phyloP scores from a whole-genome alignment of 352 stramenopile species.

The Aphanomyces invadans region DNA sequence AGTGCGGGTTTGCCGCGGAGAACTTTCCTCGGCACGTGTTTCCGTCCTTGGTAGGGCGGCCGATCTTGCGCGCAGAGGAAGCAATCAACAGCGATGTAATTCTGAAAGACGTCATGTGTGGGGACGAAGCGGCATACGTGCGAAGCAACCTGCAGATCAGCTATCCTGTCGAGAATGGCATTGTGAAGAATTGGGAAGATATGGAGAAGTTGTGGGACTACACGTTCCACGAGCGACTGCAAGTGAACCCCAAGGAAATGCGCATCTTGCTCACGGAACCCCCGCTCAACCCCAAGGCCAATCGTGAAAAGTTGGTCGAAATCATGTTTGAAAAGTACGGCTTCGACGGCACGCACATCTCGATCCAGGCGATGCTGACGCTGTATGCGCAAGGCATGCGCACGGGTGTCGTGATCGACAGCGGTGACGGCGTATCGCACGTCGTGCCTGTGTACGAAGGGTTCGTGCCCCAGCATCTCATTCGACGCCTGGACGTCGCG shows the following conservation, averaged over 20 bases:
- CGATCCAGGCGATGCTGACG: conserved; percentile 90
- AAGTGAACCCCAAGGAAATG: conserved; percentile 41
- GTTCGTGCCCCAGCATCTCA: conserved; percentile 86
- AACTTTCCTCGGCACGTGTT: conserved; percentile 94
- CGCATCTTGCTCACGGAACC: conserved; percentile 90
- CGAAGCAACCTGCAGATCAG: conserved; percentile 81
- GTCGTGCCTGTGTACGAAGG: conserved; percentile 88
- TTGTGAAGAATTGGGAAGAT: conserved; percentile 96
- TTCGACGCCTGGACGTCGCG: conserved; percentile 86
- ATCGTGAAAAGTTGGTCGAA: conserved; percentile 87
- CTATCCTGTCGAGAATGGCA: conserved; percentile 93
- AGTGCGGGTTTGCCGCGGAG: conserved; percentile 90
- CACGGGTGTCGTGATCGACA: conserved; percentile 90
- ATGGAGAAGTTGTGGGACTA: conserved; percentile 98
- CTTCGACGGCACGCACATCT: conserved; percentile 86
- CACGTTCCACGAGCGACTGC: conserved; percentile 89
- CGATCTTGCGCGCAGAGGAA: conserved; percentile 92
- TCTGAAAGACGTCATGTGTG: conserved; percentile 93
- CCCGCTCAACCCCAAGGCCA: conserved; percentile 87
- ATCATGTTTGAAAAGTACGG: conserved; percentile 93
- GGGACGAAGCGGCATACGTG: conserved; percentile 86
- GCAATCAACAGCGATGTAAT: conserved; percentile 76
- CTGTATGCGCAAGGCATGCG: conserved; percentile 87
- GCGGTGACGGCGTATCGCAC: conserved; percentile 90
- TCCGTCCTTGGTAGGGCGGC: conserved; percentile 89